phyloP scores from a whole-genome alignment of 2,329 filamentous ascomycete genomes.

The Aspergillus felis region DNA sequence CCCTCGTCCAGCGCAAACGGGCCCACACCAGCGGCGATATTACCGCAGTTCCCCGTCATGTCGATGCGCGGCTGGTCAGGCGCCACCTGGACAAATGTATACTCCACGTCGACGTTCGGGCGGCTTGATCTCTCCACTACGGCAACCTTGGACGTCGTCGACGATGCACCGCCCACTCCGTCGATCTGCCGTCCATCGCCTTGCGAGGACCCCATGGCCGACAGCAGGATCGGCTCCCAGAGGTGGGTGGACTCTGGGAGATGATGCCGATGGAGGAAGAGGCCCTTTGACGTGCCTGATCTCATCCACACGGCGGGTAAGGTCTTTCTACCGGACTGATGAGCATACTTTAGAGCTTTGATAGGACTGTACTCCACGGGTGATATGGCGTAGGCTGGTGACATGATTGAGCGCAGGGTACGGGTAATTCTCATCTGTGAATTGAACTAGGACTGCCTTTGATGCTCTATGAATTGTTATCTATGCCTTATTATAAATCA shows the following conservation, averaged over 20 bases:
- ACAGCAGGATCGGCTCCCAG: slow-evolving; percentile 29
- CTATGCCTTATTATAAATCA: no score
- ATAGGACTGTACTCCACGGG: no score
- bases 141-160: slow-evolving; percentile 65
- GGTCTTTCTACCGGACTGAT: neutral
- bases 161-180: slow-evolving; percentile 64
- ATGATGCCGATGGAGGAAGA: slow-evolving; percentile 35
- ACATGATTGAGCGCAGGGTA: no score
- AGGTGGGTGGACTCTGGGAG: slow-evolving; percentile 22
- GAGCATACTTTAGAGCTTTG: neutral
- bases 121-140: slow-evolving; percentile 52
- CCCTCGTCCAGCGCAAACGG: slow-evolving; percentile 58
- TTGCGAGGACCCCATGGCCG: slow-evolving; percentile 29
- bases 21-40: slow-evolving; percentile 63
- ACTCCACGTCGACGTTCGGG: slow-evolving; percentile 55
- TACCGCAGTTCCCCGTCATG: slow-evolving; percentile 65
- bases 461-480: no score
- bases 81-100: slow-evolving; percentile 65
- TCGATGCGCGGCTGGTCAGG: slow-evolving; percentile 58
- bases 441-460: no score
- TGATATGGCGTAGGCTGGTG: no score
- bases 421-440: no score
- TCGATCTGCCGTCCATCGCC: slow-evolving; percentile 56
- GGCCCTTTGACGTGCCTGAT: slow-evolving; percentile 38
- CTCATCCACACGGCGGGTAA: slow-evolving; percentile 38